These are phyloP conservation scores for Closterium sp. DNA, from an alignment of 139 green algal genomes.

Conservation along the genomic window DNA sequence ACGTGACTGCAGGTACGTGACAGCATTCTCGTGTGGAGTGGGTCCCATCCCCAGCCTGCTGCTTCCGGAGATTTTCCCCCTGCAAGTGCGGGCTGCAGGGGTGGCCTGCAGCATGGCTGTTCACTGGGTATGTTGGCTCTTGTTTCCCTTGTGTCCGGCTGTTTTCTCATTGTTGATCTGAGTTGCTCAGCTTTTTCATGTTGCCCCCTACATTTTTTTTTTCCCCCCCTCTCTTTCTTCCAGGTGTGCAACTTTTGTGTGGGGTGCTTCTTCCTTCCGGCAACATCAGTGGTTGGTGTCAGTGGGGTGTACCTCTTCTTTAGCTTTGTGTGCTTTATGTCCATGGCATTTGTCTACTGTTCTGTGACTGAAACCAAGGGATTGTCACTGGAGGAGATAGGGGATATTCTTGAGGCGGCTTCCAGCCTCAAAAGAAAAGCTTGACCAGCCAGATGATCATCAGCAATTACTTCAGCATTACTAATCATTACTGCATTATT, in stretches of 20 bases:
- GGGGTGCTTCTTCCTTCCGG: constrained; percentile 77
- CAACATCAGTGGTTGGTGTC: constrained; percentile 63
- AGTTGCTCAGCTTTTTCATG: no score
- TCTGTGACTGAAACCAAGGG: constrained; percentile 79
- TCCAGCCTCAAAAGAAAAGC: no score
- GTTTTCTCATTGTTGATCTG: no score
- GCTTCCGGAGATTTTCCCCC: constrained; percentile 85
- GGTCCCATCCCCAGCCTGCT: constrained; percentile 89
- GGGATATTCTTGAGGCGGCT: constrained; percentile 56
- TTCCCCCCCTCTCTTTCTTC: no score
- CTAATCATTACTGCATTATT: no score
- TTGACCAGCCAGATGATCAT: no score
- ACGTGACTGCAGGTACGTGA: constrained; percentile 68
- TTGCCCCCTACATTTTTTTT: no score
- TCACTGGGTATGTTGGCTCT: no score
- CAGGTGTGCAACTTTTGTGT: constrained; percentile 67
- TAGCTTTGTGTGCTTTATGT: constrained; percentile 63
- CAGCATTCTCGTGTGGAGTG: constrained; percentile 82
- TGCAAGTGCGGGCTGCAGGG: constrained; percentile 69
- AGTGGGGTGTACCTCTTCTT: constrained; percentile 75
- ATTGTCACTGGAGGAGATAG: constrained; percentile 73
- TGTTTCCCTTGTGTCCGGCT: no score
- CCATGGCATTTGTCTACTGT: constrained; percentile 56
- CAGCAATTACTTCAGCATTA: no score
- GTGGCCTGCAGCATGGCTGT: neutral